phyloP scores from a whole-genome alignment of 2,329 filamentous ascomycete genomes.

The Domatiomyces catenatus region DNA sequence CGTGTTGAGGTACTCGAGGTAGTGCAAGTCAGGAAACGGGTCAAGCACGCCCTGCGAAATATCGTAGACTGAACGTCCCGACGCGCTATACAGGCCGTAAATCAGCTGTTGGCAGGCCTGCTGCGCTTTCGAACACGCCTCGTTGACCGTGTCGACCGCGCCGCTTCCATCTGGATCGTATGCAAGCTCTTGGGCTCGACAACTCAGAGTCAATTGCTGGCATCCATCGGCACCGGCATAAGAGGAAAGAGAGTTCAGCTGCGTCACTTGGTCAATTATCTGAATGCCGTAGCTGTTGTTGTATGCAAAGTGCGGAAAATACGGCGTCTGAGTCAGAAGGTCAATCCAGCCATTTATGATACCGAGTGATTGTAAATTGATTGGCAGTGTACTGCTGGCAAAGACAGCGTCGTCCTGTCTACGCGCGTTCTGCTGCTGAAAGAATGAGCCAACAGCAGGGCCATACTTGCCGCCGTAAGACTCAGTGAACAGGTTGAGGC shows the following conservation, averaged over 20 bases:
- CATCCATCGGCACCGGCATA: constrained; percentile 16
- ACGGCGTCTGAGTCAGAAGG: constrained; percentile 38
- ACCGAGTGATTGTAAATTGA: constrained; percentile 42
- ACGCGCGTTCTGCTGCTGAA: constrained; percentile 46
- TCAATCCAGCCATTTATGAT: constrained; percentile 61
- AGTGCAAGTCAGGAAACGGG: constrained; percentile 43
- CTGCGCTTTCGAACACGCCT: constrained; percentile 17
- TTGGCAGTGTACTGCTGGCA: constrained; percentile 14
- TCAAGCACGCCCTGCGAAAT: constrained; percentile 40
- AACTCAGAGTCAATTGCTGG: constrained; percentile 15
- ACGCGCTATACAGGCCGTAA: constrained; percentile 25
- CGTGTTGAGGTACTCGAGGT: constrained; percentile 43
- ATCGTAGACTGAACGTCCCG: constrained; percentile 36
- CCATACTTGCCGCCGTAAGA: constrained; percentile 59
- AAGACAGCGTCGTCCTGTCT: constrained; percentile 37
- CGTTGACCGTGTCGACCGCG: constrained; percentile 13
- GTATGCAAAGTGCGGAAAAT: constrained; percentile 27
- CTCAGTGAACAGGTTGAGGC: constrained; percentile 52
- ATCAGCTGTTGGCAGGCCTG: constrained; percentile 23
- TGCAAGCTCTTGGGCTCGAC: constrained; percentile 11
- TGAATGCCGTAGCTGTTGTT: constrained; percentile 44
- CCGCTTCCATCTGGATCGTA: constrained; percentile 16
- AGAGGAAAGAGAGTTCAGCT: constrained; percentile 16
- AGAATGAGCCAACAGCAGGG: constrained; percentile 44
- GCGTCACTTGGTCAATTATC: constrained; percentile 29